Evolutionary conservation across 140 eudicot genomes (phyloP).

Genomic region (Erigeron philadelphicus): DNA sequence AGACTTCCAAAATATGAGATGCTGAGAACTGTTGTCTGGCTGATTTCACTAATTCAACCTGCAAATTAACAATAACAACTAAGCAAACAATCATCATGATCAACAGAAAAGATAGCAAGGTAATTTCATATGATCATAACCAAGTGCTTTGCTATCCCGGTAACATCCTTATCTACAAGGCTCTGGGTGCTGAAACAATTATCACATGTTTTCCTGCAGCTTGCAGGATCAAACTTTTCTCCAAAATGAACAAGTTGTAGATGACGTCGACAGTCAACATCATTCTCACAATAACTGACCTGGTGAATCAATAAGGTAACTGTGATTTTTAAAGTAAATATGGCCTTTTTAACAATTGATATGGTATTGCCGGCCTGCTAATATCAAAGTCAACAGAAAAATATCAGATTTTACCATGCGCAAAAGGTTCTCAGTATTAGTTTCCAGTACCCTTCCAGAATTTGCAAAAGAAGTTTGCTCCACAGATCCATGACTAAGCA

Average conservation of each 20-base stretch:
- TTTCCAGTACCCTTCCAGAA: slow-evolving; percentile 72
- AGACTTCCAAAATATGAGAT: slow-evolving; percentile 86
- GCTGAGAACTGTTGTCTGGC: slow-evolving; percentile 66
- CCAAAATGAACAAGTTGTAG: slow-evolving; percentile 93
- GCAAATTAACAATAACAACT: slow-evolving; percentile 23
- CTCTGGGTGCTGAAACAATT: slow-evolving; percentile 62
- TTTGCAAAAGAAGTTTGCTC: slow-evolving; percentile 56
- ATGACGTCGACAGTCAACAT: slow-evolving; percentile 86
- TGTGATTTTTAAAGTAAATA: slow-evolving; percentile 10
- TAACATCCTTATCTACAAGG: slow-evolving; percentile 74
- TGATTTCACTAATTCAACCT: slow-evolving; percentile 84
- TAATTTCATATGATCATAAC: slow-evolving; percentile 36
- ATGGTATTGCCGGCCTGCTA: background rate
- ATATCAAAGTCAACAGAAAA: slow-evolving; percentile 6
- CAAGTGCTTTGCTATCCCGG: slow-evolving; percentile 74
- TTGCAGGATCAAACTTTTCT: slow-evolving; percentile 65
- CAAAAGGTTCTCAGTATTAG: slow-evolving; percentile 73
- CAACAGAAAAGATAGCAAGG: slow-evolving; percentile 9
- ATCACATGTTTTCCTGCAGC: slow-evolving; percentile 80
- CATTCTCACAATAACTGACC: slow-evolving; percentile 95
- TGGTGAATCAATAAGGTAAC: slow-evolving; percentile 28
- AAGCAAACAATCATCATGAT: slow-evolving; percentile 14
- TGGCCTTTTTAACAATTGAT: background rate
- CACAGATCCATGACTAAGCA: slow-evolving; percentile 70
- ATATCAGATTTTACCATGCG: slow-evolving; percentile 54